phyloP scores from a whole-genome alignment of 257 asterid genomes.

The Vinca minor region DNA sequence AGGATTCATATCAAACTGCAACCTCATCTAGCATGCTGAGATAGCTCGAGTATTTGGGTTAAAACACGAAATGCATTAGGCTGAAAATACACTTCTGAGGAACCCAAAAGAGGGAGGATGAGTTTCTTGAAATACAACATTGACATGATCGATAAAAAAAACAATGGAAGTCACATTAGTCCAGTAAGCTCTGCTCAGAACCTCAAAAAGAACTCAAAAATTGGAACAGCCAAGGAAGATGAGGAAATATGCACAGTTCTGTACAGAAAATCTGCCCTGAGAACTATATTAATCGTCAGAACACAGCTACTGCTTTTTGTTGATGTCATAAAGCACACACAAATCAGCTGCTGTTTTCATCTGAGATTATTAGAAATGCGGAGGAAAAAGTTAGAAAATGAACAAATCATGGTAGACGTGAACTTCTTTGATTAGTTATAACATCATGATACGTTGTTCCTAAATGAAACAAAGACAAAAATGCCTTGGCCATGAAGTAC shows the following conservation, averaged over 20 bases:
- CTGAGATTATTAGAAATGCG: constrained; percentile 28
- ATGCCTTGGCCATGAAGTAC: too few species aligned
- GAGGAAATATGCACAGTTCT: constrained; percentile 1
- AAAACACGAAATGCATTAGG: neutral
- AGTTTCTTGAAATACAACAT: neutral
- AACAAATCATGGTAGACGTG: neutral
- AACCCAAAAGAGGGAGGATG: neutral
- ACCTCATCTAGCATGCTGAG: neutral
- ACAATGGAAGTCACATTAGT: neutral
- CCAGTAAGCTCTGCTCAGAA: neutral
- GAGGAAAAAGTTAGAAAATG: neutral
- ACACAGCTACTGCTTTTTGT: constrained; percentile 46
- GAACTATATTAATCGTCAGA: neutral
- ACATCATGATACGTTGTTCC: neutral
- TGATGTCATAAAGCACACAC: constrained; percentile 73
- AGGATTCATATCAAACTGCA: constrained; percentile 1
- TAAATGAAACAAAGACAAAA: neutral
- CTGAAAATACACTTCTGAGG: neutral
- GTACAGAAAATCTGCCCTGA: neutral
- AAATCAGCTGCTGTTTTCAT: constrained; percentile 92
- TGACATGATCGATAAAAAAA: neutral
- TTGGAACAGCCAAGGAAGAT: neutral
- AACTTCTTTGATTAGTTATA: neutral
- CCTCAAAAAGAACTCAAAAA: neutral
- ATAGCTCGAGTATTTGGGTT: neutral